Conservation (phyloP, 2,329 filamentous ascomycete genomes). For the Allantophomopsis cytisporea region DNA sequence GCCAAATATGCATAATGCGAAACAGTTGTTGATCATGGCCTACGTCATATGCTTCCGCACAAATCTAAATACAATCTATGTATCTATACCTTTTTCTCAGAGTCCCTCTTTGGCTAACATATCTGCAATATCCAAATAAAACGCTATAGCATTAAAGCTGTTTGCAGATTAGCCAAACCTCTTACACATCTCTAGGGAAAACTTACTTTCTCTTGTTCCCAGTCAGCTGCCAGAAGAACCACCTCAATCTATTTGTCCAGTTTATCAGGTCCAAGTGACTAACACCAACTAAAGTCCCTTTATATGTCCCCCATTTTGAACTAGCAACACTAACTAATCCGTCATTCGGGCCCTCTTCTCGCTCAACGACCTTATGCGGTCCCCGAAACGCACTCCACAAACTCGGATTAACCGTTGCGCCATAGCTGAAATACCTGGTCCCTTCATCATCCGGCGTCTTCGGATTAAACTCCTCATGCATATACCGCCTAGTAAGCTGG, state of each 20-base stretch:
- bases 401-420: slow-evolving; percentile 39
- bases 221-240: slow-evolving; percentile 35
- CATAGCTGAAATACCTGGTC: slow-evolving; percentile 50
- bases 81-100: slow-evolving; percentile 3
- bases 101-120: slow-evolving; percentile 57
- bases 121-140: slow-evolving; percentile 52
- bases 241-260: slow-evolving; percentile 48
- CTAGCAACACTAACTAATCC: slow-evolving; percentile 54
- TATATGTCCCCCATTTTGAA: slow-evolving; percentile 47
- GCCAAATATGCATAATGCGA: too few species aligned
- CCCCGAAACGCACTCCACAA: slow-evolving; percentile 50
- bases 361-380: slow-evolving; percentile 34
- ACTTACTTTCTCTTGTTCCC: slow-evolving; percentile 39
- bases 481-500: slow-evolving; percentile 45
- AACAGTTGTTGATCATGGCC: too few species aligned
- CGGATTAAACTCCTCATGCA: slow-evolving; percentile 45
- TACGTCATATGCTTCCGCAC: too few species aligned
- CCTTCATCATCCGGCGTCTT: slow-evolving; percentile 34
- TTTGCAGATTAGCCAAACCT: background rate
- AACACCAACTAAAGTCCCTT: slow-evolving; percentile 46
- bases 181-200: too few species aligned
- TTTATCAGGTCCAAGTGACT: slow-evolving; percentile 55
- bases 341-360: slow-evolving; percentile 46
- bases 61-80: too few species aligned
- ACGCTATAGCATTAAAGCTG: slow-evolving; percentile 54